phyloP scores from a whole-genome alignment of 495 filamentous ascomycete species.

The Bryoglossum gracile region DNA sequence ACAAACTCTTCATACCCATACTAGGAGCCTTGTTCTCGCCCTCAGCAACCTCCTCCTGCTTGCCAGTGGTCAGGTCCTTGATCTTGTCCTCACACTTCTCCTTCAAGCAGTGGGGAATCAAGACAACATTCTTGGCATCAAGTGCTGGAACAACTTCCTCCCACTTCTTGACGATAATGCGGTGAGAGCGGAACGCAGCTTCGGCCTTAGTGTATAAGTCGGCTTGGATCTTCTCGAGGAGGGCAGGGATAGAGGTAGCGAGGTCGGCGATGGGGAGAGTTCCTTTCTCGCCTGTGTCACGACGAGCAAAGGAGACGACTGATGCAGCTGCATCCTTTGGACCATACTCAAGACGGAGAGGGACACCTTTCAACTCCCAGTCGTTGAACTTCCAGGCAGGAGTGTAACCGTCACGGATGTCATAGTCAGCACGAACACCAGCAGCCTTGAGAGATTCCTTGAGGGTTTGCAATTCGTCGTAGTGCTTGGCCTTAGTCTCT shows the following conservation, averaged over 20 bases:
- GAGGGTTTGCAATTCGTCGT: slow-evolving; percentile 63
- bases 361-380: slow-evolving; percentile 92
- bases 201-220: slow-evolving; percentile 83
- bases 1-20: slow-evolving; percentile 97
- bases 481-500: slow-evolving; percentile 64
- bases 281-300: slow-evolving; percentile 78
- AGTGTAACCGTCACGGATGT: slow-evolving; percentile 78
- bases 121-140: slow-evolving; percentile 81
- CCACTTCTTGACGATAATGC: slow-evolving; percentile 76
- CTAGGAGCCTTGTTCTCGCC: slow-evolving; percentile 71
- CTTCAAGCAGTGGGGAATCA: slow-evolving; percentile 77
- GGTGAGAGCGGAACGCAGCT: slow-evolving; percentile 65
- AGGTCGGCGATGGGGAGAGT: slow-evolving; percentile 68
- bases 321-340: slow-evolving; percentile 83
- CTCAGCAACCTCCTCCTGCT: slow-evolving; percentile 57
- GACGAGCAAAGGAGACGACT: slow-evolving; percentile 75
- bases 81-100: slow-evolving; percentile 87
- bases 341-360: slow-evolving; percentile 88
- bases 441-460: slow-evolving; percentile 54
- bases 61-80: slow-evolving; percentile 79
- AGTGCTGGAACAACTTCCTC: slow-evolving; percentile 80
- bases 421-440: slow-evolving; percentile 63
- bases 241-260: slow-evolving; percentile 57
- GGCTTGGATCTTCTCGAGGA: slow-evolving; percentile 81
- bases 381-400: slow-evolving; percentile 98